Evolutionary conservation across 179 eudicot genomes (phyloP), one percentile per base, ranked within the genome.

Genomic region (Beta corolliflora): DNA sequence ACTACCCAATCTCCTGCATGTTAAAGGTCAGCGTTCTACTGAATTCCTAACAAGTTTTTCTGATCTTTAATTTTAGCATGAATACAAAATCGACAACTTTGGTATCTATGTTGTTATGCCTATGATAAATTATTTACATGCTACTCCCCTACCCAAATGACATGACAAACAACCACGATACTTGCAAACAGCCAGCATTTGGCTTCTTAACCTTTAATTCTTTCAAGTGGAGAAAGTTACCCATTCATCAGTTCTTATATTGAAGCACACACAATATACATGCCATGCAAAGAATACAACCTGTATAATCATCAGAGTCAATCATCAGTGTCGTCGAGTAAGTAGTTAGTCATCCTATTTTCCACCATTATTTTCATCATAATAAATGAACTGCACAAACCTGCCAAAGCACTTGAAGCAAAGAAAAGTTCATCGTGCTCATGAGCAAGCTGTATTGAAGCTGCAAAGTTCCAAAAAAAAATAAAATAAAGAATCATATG

Each of bases 361-460:
- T n/a, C 46, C 56, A 44, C 21, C 7, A 71, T 13, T 21, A 10
- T 10, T 29, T 48, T 19, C 21, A 53, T n/a, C 11, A 50, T 77
- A 21, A 59, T 21, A 64, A 25, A 66, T 74, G 19, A 64, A n/a
- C 50, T 66, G 68, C 50, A 80, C 77, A 55, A 53, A 93, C 97
- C 98, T 93, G 97, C 98, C 98, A 93, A n/a, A 84, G 84, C 66
- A 93, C 81, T 88, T 92, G 97, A 73, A 93, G 87, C 71, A 90
- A 78, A 82, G 87, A 88, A 73, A 93, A 93, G 50, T 88, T 69
- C 92, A 89, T 89, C 44, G 96, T 89, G 89, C 97, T 90, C 76
- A 81, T 63, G 25, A 80, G 91, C 85, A 93, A 88, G 77, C 79
- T 81, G 77, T 58, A 70, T 80, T 65, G 69, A 77, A 76, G 56